A percentile compares a stretch with the other conserved stretches of the same genome.
Conservation (phyloP, 805 yeast genomes). For the Candida succiphila region DNA sequence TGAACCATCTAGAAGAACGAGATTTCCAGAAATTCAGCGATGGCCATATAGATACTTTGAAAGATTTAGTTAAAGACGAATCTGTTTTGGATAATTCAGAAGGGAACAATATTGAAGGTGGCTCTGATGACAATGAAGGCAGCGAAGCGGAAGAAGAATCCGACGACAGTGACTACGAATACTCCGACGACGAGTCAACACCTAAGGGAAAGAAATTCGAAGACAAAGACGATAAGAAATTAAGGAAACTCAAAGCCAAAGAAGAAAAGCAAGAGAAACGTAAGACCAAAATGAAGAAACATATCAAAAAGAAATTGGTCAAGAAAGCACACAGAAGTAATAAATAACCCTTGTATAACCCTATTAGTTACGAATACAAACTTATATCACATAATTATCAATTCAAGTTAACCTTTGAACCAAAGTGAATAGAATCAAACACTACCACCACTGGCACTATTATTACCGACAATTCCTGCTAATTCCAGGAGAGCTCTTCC, state of each 20-base stretch:
- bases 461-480: slow-evolving; percentile 55
- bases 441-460: slow-evolving; percentile 36
- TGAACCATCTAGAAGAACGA: slow-evolving; percentile 81
- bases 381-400: background rate
- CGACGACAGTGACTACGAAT: slow-evolving; percentile 13
- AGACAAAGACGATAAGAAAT: slow-evolving; percentile 69
- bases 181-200: slow-evolving; percentile 13
- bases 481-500: slow-evolving; percentile 79
- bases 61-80: slow-evolving; percentile 43
- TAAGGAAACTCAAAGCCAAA: slow-evolving; percentile 66
- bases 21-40: slow-evolving; percentile 72
- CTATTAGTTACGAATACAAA: background rate
- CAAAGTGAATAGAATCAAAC: slow-evolving; percentile 14
- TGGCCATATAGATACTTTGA: slow-evolving; percentile 75
- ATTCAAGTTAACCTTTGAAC: background rate
- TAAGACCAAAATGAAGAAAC: slow-evolving; percentile 74
- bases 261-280: slow-evolving; percentile 73
- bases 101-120: slow-evolving; percentile 7
- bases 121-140: slow-evolving; percentile 19
- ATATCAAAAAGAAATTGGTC: slow-evolving; percentile 66
- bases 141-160: slow-evolving; percentile 21
- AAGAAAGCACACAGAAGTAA: slow-evolving; percentile 29
- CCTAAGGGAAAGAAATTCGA: slow-evolving; percentile 69
- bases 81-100: slow-evolving; percentile 15
- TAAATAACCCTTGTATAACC: slow-evolving; percentile 2